Conservation (phyloP, 306 rosid species). For the Rosa lucieae region DNA sequence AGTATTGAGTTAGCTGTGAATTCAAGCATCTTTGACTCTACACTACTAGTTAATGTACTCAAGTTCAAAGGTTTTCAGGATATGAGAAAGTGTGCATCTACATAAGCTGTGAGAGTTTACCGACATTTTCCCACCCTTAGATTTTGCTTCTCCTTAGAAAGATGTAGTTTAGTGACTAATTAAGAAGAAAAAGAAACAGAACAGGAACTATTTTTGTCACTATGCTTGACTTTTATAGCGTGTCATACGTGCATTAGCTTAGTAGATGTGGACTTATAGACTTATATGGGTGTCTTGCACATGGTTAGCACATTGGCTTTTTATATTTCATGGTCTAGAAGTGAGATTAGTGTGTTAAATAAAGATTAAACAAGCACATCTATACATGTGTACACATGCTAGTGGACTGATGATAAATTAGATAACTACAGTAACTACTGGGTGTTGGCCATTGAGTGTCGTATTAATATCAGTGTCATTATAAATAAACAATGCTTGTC, state of each 20-base stretch:
- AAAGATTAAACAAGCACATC: background rate
- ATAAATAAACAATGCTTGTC: background rate
- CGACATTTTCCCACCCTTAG: background rate
- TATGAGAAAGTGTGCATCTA: background rate
- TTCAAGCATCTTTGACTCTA: background rate
- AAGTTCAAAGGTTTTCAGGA: background rate
- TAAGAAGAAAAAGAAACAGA: background rate
- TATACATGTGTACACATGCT: background rate
- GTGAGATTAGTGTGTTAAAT: background rate
- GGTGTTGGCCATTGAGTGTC: background rate
- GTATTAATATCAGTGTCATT: background rate
- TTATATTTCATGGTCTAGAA: background rate
- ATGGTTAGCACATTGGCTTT: slow-evolving; percentile 4
- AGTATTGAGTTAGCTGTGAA: background rate
- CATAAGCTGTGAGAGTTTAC: background rate
- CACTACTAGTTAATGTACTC: background rate
- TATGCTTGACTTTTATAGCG: slow-evolving; percentile 6
- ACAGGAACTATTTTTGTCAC: background rate
- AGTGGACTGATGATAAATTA: background rate
- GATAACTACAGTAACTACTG: background rate
- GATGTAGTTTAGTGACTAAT: background rate
- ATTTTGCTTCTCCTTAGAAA: background rate
- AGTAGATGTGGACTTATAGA: background rate
- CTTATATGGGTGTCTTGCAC: background rate
- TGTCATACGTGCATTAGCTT: background rate